A percentile compares a stretch with the other conserved stretches of the same genome.
Conservation (phyloP, 2,329 filamentous ascomycete genomes). For the Juglanconis juglandina region DNA sequence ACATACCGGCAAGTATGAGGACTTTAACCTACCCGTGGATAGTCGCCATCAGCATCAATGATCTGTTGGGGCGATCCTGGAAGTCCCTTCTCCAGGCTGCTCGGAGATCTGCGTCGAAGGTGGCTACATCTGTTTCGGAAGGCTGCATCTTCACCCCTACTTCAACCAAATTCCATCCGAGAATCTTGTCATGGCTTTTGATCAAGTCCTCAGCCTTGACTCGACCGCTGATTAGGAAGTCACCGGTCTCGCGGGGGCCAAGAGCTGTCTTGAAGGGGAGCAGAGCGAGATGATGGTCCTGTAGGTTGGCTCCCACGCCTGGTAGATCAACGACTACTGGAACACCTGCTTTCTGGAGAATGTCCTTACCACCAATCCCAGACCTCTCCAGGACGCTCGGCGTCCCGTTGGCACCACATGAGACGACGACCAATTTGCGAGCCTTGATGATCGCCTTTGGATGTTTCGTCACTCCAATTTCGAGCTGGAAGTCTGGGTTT, state of each 20-base stretch:
- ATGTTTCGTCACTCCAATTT: constrained; percentile 23
- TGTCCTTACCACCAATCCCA: constrained; percentile 41
- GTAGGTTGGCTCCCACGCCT: constrained; percentile 51
- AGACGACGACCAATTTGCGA: constrained; percentile 42
- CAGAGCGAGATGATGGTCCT: constrained; percentile 29
- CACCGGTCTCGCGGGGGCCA: constrained; percentile 16
- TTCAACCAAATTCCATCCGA: constrained; percentile 56
- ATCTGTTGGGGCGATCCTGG: constrained; percentile 23
- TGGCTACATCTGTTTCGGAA: constrained; percentile 42
- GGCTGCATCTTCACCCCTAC: constrained; percentile 52
- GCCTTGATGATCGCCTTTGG: constrained; percentile 37
- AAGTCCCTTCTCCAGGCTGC: constrained; percentile 51
- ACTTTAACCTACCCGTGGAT: constrained; percentile 20
- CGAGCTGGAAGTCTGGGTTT: constrained; percentile 34
- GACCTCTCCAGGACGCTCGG: constrained; percentile 48
- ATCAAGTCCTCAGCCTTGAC: constrained; percentile 22
- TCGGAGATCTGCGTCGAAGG: constrained; percentile 48
- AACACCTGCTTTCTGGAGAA: constrained; percentile 47
- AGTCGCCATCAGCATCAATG: constrained; percentile 23
- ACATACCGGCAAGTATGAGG: not conserved
- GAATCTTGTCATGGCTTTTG: constrained; percentile 27
- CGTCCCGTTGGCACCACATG: constrained; percentile 39
- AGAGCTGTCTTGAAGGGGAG: not conserved
- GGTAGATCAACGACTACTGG: constrained; percentile 43
- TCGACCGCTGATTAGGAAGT: constrained; percentile 25